These are phyloP conservation scores for Fraxinus floribunda DNA, from an alignment of 305 asterid species.

Conservation along the genomic window DNA sequence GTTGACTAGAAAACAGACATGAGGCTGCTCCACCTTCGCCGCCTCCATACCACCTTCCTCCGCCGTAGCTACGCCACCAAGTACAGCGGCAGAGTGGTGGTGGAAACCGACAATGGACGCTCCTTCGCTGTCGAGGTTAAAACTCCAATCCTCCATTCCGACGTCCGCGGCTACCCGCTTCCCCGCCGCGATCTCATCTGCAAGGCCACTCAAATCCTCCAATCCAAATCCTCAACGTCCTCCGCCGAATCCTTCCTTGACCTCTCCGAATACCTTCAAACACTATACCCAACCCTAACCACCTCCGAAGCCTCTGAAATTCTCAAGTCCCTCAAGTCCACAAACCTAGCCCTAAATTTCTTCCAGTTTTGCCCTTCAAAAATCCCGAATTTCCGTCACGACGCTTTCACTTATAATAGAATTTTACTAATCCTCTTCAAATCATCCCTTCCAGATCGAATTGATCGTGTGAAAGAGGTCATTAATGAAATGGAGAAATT, in stretches of 20 bases:
- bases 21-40: constrained; percentile 27
- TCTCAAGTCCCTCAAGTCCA: constrained; percentile 66
- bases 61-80: constrained; percentile 75
- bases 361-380: constrained; percentile 69
- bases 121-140: constrained; percentile 69
- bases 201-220: constrained; percentile 59
- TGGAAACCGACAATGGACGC: constrained; percentile 56
- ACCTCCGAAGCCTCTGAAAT: constrained; percentile 76
- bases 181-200: constrained; percentile 92
- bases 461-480: constrained; percentile 43
- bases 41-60: constrained; percentile 20
- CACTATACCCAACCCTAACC: constrained; percentile 50
- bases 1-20: not conserved
- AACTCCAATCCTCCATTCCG: constrained; percentile 49
- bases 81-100: constrained; percentile 70
- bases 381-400: constrained; percentile 66
- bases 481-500: constrained; percentile 55
- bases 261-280: constrained; percentile 51
- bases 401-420: constrained; percentile 78
- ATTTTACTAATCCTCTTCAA: constrained; percentile 63
- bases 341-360: constrained; percentile 60
- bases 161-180: constrained; percentile 78
- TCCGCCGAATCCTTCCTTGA: constrained; percentile 63
- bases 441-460: constrained; percentile 46
- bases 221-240: constrained; percentile 48